A percentile compares a stretch with the other conserved stretches of the same genome.
Evolutionary conservation across 2,329 filamentous ascomycete species (phyloP).

Genomic region (Metarhizium brunneum): DNA sequence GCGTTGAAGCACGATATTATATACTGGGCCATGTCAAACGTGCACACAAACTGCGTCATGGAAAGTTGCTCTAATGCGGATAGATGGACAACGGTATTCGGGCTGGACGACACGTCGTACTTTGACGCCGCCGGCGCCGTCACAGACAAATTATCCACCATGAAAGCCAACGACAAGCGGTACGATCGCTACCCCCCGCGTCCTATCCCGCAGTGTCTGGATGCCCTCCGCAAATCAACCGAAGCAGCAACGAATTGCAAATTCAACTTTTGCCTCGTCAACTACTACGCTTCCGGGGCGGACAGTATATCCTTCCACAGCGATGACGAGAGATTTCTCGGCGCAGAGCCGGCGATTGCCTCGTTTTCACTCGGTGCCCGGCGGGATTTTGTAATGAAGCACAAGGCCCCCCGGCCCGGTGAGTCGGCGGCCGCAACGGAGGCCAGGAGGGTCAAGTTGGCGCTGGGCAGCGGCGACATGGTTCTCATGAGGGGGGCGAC

Average conservation of each 20-base stretch:
- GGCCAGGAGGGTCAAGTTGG: slow-evolving; percentile 36
- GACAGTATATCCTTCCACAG: slow-evolving; percentile 75
- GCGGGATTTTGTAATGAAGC: slow-evolving; percentile 71
- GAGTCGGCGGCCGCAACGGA: slow-evolving; percentile 14
- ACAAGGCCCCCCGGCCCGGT: slow-evolving; percentile 48
- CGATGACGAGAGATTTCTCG: slow-evolving; percentile 72
- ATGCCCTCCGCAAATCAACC: slow-evolving; percentile 50
- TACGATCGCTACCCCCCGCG: slow-evolving; percentile 50
- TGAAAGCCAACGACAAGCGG: slow-evolving; percentile 39
- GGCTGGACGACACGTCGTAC: slow-evolving; percentile 50
- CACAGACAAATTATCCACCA: slow-evolving; percentile 32
- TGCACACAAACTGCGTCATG: too few species aligned
- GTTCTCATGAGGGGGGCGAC: slow-evolving; percentile 67
- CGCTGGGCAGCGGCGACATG: slow-evolving; percentile 64
- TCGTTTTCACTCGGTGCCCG: slow-evolving; percentile 64
- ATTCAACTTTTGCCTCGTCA: slow-evolving; percentile 75
- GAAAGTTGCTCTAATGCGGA: too few species aligned
- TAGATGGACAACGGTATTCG: slow-evolving; percentile 45
- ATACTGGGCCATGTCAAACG: too few species aligned
- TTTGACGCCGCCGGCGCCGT: slow-evolving; percentile 40
- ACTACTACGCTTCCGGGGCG: slow-evolving; percentile 70
- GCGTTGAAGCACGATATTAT: slow-evolving; percentile 10
- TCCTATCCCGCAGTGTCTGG: slow-evolving; percentile 62
- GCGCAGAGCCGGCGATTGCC: slow-evolving; percentile 59
- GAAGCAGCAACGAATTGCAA: slow-evolving; percentile 56